Evolutionary conservation across 257 asterid species (phyloP).

Genomic region (Gentiana dahurica): DNA sequence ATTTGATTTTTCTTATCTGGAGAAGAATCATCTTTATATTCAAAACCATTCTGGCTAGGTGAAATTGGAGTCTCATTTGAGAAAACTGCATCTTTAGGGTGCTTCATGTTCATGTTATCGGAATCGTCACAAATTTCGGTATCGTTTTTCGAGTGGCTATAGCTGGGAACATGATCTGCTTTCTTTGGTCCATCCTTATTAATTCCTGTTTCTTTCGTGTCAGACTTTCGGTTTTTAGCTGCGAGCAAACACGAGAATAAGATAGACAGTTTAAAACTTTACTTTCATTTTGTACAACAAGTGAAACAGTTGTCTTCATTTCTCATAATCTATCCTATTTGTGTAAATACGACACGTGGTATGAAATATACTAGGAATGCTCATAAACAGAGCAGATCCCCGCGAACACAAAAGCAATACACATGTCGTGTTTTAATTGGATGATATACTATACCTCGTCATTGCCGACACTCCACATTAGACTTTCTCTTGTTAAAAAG

Average conservation of each 20-base stretch:
- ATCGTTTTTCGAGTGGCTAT: conserved; percentile 17
- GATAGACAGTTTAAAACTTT: not conserved
- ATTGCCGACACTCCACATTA: too few relatives aligned
- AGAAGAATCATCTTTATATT: conserved; percentile 14
- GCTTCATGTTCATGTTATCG: conserved; percentile 11
- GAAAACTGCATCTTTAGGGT: conserved; percentile 15
- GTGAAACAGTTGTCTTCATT: not conserved
- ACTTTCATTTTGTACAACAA: not conserved
- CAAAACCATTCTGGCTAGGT: conserved; percentile 16
- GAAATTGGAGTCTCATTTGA: conserved; percentile 22
- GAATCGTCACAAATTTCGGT: conserved; percentile 9
- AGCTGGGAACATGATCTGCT: conserved; percentile 12
- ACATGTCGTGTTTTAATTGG: not conserved
- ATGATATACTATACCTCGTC: too few relatives aligned
- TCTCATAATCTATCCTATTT: not conserved
- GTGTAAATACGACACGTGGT: too few relatives aligned
- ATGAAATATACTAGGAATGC: too few relatives aligned
- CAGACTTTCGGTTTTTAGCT: conserved; percentile 52
- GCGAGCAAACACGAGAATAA: conserved; percentile 17
- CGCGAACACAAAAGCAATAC: not conserved
- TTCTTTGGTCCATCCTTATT: conserved; percentile 13
- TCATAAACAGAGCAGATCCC: too few relatives aligned
- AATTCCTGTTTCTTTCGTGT: conserved; percentile 12
- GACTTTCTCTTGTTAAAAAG: too few relatives aligned
- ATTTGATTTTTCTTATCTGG: conserved; percentile 12